Conservation (phyloP, 2,329 filamentous ascomycete genomes). For the Coccinonectria pachysandricola region DNA sequence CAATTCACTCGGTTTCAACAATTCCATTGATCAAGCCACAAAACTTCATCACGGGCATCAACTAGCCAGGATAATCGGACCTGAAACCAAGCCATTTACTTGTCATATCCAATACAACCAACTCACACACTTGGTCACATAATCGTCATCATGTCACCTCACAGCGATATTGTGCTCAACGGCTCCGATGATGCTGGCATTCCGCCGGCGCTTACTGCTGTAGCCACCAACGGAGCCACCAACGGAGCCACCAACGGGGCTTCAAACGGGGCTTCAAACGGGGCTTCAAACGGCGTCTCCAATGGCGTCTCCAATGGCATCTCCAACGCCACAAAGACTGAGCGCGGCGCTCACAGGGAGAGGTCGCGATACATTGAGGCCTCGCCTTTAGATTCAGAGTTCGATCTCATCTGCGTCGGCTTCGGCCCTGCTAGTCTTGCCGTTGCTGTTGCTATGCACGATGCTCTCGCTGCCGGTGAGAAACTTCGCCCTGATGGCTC, state of each 20-base stretch:
- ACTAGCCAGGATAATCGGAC: too few relatives aligned
- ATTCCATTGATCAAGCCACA: too few relatives aligned
- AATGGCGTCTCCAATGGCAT: constrained; percentile 13
- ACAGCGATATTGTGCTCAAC: constrained; percentile 23
- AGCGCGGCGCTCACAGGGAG: constrained; percentile 12
- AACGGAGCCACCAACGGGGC: constrained; percentile 4
- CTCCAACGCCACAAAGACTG: constrained; percentile 9
- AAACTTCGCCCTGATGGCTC: constrained; percentile 30
- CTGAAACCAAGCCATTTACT: too few relatives aligned
- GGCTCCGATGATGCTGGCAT: constrained; percentile 15
- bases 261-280: constrained; percentile 8
- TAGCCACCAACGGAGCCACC: constrained; percentile 11
- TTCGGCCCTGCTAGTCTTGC: constrained; percentile 88
- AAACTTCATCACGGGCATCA: too few relatives aligned
- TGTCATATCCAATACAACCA: too few relatives aligned
- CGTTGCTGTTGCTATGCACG: constrained; percentile 80
- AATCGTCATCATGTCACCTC: constrained; percentile 24
- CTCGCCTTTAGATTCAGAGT: constrained; percentile 45
- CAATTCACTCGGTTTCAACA: too few relatives aligned
- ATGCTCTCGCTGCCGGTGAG: constrained; percentile 50
- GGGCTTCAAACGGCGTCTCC: constrained; percentile 8
- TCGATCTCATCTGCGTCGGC: constrained; percentile 82
- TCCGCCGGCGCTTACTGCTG: too few relatives aligned
- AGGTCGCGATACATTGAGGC: constrained; percentile 14
- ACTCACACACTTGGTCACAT: too few relatives aligned